These are phyloP conservation scores for bread wheat (Triticum aestivum) DNA, from an alignment of 176 grass and related monocot genomes.

Conservation along the genomic window DNA sequence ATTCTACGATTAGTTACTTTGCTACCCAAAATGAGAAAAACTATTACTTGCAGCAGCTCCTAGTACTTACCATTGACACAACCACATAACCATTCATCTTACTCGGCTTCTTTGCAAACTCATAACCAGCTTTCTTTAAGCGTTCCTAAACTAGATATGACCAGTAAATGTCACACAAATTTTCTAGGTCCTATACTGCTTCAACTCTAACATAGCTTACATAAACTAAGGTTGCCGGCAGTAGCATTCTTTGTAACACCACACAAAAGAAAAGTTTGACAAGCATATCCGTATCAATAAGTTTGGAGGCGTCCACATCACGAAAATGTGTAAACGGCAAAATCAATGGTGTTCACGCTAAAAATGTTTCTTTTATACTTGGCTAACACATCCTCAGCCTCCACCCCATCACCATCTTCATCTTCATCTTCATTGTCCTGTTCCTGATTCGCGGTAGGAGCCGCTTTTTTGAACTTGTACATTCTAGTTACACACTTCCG, in stretches of 20 bases:
- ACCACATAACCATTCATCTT: neutral
- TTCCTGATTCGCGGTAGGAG: too few relatives aligned
- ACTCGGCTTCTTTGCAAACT: neutral
- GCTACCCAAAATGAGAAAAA: neutral
- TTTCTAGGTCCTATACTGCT: neutral
- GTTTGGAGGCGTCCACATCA: too few relatives aligned
- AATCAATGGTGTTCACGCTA: too few relatives aligned
- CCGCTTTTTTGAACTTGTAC: too few relatives aligned
- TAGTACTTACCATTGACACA: slow-evolving; percentile 1
- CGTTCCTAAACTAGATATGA: neutral
- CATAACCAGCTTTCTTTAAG: neutral
- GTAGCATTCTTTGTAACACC: neutral
- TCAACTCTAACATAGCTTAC: neutral
- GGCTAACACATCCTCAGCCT: too few relatives aligned
- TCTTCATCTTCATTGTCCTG: too few relatives aligned
- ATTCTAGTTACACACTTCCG: too few relatives aligned
- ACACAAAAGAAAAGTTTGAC: neutral
- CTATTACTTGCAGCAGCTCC: neutral
- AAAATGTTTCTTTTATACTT: too few relatives aligned
- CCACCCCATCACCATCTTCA: too few relatives aligned
- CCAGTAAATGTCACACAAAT: neutral
- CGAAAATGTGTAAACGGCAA: too few relatives aligned
- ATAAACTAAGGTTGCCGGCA: neutral
- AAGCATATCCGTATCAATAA: neutral
- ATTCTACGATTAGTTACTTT: neutral